These are phyloP conservation scores for Pythium sp. DNA, from an alignment of 352 stramenopile species.

Conservation along the genomic window DNA sequence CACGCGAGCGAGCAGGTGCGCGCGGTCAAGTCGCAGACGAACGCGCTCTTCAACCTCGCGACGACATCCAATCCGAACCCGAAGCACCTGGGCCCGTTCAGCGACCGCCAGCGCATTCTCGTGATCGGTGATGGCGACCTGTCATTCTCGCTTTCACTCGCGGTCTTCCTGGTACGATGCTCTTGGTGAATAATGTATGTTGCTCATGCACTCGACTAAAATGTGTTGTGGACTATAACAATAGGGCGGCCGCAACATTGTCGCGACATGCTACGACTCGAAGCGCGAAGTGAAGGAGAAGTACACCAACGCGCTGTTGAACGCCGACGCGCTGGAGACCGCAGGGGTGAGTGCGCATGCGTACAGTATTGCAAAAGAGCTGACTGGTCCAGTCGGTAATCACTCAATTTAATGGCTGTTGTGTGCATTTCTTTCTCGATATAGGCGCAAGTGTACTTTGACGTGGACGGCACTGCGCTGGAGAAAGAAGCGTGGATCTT, in stretches of 20 bases:
- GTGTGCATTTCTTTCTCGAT: neutral
- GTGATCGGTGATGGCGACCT: constrained; percentile 86
- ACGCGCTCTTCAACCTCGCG: constrained; percentile 64
- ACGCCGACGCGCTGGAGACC: constrained; percentile 70
- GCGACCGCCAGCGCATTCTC: constrained; percentile 70
- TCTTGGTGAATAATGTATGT: neutral
- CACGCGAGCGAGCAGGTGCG: constrained; percentile 23
- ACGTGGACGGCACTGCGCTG: constrained; percentile 66
- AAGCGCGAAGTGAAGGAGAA: constrained; percentile 66
- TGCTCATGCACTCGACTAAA: neutral
- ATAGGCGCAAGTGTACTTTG: constrained; percentile 59
- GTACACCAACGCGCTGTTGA: constrained; percentile 63
- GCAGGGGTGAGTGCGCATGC: constrained; percentile 37
- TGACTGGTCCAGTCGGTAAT: neutral
- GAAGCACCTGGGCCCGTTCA: constrained; percentile 73
- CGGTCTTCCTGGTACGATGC: constrained; percentile 57
- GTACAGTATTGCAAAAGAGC: neutral
- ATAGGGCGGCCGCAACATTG: constrained; percentile 63
- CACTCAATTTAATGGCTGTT: neutral
- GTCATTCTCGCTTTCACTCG: constrained; percentile 75
- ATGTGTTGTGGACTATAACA: neutral
- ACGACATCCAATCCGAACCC: constrained; percentile 82
- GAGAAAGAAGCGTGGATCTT: constrained; percentile 55
- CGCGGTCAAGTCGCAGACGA: constrained; percentile 57
- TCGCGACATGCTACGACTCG: constrained; percentile 77